Conservation (phyloP, 371 early-diverging fungal genomes). For the Apophysomyces ossiformis region DNA sequence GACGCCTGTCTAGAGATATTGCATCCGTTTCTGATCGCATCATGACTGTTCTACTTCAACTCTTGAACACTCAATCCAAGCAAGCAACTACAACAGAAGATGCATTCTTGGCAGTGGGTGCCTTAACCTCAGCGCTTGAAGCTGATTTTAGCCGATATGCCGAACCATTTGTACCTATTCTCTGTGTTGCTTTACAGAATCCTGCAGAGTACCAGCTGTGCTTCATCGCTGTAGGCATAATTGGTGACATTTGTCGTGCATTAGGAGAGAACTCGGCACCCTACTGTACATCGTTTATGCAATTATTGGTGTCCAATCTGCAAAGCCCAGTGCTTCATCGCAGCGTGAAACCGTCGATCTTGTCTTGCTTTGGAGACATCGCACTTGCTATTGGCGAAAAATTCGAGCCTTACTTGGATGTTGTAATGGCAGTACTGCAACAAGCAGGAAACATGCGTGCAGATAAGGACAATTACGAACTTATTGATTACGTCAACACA, state of each 20-base stretch:
- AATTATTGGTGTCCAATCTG: slow-evolving; percentile 76
- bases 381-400: slow-evolving; percentile 91
- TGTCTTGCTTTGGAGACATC: slow-evolving; percentile 97
- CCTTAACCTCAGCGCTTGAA: slow-evolving; percentile 82
- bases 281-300: slow-evolving; percentile 88
- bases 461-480: slow-evolving; percentile 68
- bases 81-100: slow-evolving; percentile 92
- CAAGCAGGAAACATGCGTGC: slow-evolving; percentile 81
- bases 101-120: slow-evolving; percentile 88
- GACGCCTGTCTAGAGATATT: slow-evolving; percentile 73
- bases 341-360: slow-evolving; percentile 89
- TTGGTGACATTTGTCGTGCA: slow-evolving; percentile 95
- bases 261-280: slow-evolving; percentile 71
- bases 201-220: slow-evolving; percentile 90
- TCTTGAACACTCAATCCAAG: slow-evolving; percentile 71
- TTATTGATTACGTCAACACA: slow-evolving; percentile 82
- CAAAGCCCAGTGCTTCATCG: slow-evolving; percentile 77
- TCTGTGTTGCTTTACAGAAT: slow-evolving; percentile 83
- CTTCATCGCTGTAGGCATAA: slow-evolving; percentile 89
- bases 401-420: slow-evolving; percentile 84
- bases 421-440: slow-evolving; percentile 84
- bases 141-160: slow-evolving; percentile 85
- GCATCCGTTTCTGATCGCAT: slow-evolving; percentile 80
- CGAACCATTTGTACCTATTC: slow-evolving; percentile 82
- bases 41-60: slow-evolving; percentile 82